Percentiles rank a stretch among this genome's conserved stretches.
Conservation (phyloP, 2,329 filamentous ascomycete genomes). For the Fusarium sp. region DNA sequence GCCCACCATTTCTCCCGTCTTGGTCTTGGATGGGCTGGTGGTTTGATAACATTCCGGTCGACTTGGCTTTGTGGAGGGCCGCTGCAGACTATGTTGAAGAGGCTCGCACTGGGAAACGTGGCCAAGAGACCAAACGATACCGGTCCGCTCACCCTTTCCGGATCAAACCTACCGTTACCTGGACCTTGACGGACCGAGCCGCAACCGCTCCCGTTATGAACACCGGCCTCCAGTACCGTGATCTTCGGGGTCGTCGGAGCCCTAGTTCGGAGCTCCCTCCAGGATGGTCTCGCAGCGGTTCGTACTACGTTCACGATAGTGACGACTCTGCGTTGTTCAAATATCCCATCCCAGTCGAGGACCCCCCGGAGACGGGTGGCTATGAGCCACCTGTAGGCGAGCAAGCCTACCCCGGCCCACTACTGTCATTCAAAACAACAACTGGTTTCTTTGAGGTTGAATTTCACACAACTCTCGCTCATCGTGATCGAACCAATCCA, state of each 20-base stretch:
- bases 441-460: slow-evolving; percentile 54
- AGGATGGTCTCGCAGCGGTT: slow-evolving; percentile 52
- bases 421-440: slow-evolving; percentile 53
- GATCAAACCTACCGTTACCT: slow-evolving; percentile 50
- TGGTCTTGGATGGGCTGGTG: slow-evolving; percentile 62
- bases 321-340: slow-evolving; percentile 52
- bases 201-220: slow-evolving; percentile 48
- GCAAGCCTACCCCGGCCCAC: slow-evolving; percentile 49
- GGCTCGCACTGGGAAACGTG: slow-evolving; percentile 44
- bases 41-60: slow-evolving; percentile 55
- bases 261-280: slow-evolving; percentile 46
- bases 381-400: slow-evolving; percentile 46
- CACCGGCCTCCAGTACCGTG: slow-evolving; percentile 52
- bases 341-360: slow-evolving; percentile 54
- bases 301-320: slow-evolving; percentile 52
- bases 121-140: slow-evolving; percentile 48
- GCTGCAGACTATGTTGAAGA: slow-evolving; percentile 56
- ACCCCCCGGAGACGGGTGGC: slow-evolving; percentile 43
- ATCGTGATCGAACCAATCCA: slow-evolving; percentile 50
- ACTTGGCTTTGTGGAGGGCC: slow-evolving; percentile 54
- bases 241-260: slow-evolving; percentile 48
- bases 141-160: slow-evolving; percentile 51
- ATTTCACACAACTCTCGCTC: slow-evolving; percentile 48
- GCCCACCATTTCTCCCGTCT: slow-evolving; percentile 53
- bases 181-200: slow-evolving; percentile 53